A percentile compares a stretch with the other conserved stretches of the same genome.
Evolutionary conservation across 2,329 filamentous ascomycete species (phyloP).

Genomic region (Pseudogymnoascus sp.): DNA sequence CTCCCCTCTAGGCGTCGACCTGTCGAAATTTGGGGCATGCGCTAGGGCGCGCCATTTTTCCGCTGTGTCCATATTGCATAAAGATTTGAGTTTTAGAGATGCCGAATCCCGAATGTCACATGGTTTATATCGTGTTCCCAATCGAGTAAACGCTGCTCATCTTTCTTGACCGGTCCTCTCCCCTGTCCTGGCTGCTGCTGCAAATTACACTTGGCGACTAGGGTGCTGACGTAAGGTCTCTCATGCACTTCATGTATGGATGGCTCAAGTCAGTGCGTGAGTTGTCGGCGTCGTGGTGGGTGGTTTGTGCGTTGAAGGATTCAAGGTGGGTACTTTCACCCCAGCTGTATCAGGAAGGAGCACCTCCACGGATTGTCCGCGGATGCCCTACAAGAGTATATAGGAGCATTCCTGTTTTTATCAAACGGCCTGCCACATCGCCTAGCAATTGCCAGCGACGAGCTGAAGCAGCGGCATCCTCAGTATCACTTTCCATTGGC

Average conservation of each 20-base stretch:
- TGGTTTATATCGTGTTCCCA: background rate
- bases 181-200: background rate
- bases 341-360: background rate
- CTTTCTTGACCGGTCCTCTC: background rate
- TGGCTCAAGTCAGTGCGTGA: background rate
- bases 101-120: background rate
- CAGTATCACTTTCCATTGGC: background rate
- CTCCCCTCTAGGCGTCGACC: background rate
- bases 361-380: background rate
- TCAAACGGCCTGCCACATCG: background rate
- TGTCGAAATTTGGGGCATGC: background rate
- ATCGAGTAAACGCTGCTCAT: background rate
- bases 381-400: background rate
- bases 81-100: conserved; percentile 5
- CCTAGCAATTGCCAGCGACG: background rate
- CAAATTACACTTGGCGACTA: background rate
- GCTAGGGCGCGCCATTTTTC: background rate
- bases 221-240: background rate
- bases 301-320: background rate
- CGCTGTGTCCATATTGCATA: background rate
- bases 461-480: background rate
- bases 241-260: too few species aligned
- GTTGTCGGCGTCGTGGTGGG: background rate
- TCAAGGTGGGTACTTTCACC: background rate
- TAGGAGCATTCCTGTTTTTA: background rate